phyloP scores from a whole-genome alignment of 345 rosid species.

The Lepidium sativum region DNA sequence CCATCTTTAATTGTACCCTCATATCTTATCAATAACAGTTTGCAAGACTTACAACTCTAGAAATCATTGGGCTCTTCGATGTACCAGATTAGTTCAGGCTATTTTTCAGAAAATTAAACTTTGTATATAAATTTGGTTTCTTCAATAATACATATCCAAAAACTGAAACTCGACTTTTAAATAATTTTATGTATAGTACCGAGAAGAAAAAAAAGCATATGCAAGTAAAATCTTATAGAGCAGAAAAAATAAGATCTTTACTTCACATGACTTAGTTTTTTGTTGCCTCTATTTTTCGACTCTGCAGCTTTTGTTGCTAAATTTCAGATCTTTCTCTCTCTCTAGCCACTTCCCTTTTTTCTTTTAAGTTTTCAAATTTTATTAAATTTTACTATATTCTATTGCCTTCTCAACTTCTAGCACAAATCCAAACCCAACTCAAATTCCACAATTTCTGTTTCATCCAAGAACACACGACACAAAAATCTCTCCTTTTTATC shows the following conservation, averaged over 20 bases:
- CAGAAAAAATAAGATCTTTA: constrained; percentile 11
- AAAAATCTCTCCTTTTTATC: not conserved
- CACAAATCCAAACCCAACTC: constrained; percentile 23
- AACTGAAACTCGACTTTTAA: too few species aligned
- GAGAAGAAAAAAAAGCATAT: constrained; percentile 10
- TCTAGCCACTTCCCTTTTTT: constrained; percentile 15
- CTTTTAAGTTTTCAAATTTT: constrained; percentile 12
- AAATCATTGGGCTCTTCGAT: too few species aligned
- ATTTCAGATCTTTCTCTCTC: constrained; percentile 23
- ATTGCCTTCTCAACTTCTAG: constrained; percentile 24
- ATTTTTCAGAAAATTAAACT: too few species aligned
- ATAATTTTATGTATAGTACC: constrained; percentile 17
- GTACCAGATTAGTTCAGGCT: too few species aligned
- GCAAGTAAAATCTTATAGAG: constrained; percentile 19
- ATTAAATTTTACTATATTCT: constrained; percentile 15
- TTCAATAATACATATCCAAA: not conserved
- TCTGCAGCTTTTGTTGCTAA: constrained; percentile 29
- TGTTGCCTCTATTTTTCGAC: constrained; percentile 16
- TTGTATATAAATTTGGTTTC: too few species aligned
- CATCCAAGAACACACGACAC: not conserved
- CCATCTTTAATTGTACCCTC: too few species aligned
- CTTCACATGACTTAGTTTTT: constrained; percentile 15
- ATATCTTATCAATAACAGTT: too few species aligned
- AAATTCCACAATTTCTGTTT: constrained; percentile 22
- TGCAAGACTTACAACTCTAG: too few species aligned